These are phyloP conservation scores for Globisporangium cystogenes DNA, from an alignment of 352 stramenopile species.

Conservation along the genomic window DNA sequence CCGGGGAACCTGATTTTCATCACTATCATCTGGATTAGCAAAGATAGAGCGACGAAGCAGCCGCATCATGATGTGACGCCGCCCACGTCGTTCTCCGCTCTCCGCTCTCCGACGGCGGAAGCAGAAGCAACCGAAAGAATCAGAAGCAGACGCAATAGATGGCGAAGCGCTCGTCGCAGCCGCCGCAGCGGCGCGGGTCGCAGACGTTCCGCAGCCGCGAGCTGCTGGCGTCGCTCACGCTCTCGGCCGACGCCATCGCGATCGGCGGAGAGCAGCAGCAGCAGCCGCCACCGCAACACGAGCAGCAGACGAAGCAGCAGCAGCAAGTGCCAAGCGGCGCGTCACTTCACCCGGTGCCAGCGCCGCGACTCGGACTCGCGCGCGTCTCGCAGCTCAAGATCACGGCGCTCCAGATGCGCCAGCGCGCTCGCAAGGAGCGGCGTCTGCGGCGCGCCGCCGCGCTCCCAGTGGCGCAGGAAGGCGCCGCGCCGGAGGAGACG, in stretches of 20 bases:
- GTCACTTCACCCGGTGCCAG: not conserved
- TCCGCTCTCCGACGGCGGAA: too few species aligned
- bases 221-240: constrained; percentile 21
- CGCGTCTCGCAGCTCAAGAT: constrained; percentile 22
- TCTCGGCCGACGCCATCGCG: constrained; percentile 28
- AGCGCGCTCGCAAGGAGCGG: constrained; percentile 22
- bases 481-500: not conserved
- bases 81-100: too few species aligned
- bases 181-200: constrained; percentile 1
- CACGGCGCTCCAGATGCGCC: constrained; percentile 10
- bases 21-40: too few species aligned
- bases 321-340: not conserved
- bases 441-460: constrained; percentile 11
- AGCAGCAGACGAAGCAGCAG: not conserved
- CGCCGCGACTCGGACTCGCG: constrained; percentile 5
- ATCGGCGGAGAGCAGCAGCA: too few species aligned
- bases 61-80: too few species aligned
- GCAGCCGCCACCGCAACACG: constrained; percentile 1
- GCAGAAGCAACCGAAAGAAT: too few species aligned
- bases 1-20: too few species aligned
- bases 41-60: too few species aligned
- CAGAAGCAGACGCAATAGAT: too few species aligned
- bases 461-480: not conserved
- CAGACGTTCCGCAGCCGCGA: constrained; percentile 25
- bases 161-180: not conserved